A percentile compares a stretch with the other conserved stretches of the same genome.
phyloP scores from a whole-genome alignment of 2,329 filamentous ascomycete species.

The Phoma sp. region DNA sequence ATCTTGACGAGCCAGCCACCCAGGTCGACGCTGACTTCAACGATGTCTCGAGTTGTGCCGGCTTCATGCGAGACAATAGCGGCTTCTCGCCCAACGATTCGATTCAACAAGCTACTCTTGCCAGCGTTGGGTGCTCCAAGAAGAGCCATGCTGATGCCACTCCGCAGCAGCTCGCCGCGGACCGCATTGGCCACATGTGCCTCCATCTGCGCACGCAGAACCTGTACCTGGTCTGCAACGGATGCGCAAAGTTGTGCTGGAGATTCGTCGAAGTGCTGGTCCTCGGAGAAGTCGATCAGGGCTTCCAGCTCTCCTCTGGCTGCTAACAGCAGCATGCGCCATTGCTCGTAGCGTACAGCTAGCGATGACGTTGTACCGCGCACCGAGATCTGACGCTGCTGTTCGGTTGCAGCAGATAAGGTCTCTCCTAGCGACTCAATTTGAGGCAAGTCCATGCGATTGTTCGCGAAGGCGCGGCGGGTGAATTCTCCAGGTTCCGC shows the following conservation, averaged over 20 bases:
- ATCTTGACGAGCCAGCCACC: conserved; percentile 91
- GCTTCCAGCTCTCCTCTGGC: conserved; percentile 93
- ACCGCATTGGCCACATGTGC: conserved; percentile 78
- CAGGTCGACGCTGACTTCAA: conserved; percentile 89
- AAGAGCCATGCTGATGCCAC: conserved; percentile 84
- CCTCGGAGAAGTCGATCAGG: conserved; percentile 94
- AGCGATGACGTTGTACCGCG: conserved; percentile 74
- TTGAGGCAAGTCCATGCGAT: conserved; percentile 84
- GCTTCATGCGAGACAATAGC: conserved; percentile 94
- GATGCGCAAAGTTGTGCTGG: conserved; percentile 72
- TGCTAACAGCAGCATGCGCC: conserved; percentile 77
- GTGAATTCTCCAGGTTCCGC: conserved; percentile 97
- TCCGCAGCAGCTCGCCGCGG: conserved; percentile 80
- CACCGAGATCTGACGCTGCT: conserved; percentile 86
- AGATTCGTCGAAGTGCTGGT: conserved; percentile 94
- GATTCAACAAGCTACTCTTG: conserved; percentile 92
- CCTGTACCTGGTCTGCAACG: conserved; percentile 68
- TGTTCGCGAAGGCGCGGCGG: conserved; percentile 85
- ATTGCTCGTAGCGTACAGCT: conserved; percentile 77
- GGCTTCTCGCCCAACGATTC: conserved; percentile 87
- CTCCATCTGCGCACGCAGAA: conserved; percentile 67
- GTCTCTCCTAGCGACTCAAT: conserved; percentile 69
- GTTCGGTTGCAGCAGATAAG: conserved; percentile 76
- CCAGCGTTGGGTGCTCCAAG: conserved; percentile 92
- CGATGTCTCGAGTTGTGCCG: conserved; percentile 90